Evolutionary conservation across 805 yeast species (phyloP).

Genomic region (Tetrapisispora namnaoensis): DNA sequence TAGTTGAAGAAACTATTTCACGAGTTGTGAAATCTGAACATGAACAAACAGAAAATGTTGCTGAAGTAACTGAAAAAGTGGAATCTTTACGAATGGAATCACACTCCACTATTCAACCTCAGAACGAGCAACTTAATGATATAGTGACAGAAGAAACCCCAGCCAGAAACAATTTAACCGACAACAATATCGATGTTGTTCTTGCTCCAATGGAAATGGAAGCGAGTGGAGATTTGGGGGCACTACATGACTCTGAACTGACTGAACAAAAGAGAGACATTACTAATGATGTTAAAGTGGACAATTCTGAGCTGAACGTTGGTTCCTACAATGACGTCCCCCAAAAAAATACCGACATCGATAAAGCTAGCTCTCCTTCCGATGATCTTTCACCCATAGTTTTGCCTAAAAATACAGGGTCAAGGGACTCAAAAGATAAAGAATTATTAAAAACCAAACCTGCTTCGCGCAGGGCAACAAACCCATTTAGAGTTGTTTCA

Average conservation of each 20-base stretch:
- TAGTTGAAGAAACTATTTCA: neutral
- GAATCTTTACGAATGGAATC: neutral
- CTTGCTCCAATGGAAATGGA: neutral
- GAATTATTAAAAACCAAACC: neutral
- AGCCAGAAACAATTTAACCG: too few relatives aligned
- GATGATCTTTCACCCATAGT: neutral
- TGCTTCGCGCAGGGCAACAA: slow-evolving; percentile 11
- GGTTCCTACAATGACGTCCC: neutral
- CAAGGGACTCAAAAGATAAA: neutral
- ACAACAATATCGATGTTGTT: neutral
- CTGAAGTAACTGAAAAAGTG: neutral
- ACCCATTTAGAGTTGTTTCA: slow-evolving; percentile 29
- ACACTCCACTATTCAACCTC: too few relatives aligned
- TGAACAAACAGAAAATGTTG: neutral
- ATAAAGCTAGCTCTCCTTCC: neutral
- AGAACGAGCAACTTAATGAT: too few relatives aligned
- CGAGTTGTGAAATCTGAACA: neutral
- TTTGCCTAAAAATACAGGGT: slow-evolving; percentile 1
- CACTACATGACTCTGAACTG: too few relatives aligned
- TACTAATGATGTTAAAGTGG: neutral
- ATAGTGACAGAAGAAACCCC: too few relatives aligned
- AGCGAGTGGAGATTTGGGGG: neutral
- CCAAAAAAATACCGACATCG: neutral
- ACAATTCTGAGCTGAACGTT: neutral
- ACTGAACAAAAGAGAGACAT: neutral